Base-by-base conservation (phyloP, 2,329 filamentous ascomycete species). In the Cladophialophora immunda region DNA sequence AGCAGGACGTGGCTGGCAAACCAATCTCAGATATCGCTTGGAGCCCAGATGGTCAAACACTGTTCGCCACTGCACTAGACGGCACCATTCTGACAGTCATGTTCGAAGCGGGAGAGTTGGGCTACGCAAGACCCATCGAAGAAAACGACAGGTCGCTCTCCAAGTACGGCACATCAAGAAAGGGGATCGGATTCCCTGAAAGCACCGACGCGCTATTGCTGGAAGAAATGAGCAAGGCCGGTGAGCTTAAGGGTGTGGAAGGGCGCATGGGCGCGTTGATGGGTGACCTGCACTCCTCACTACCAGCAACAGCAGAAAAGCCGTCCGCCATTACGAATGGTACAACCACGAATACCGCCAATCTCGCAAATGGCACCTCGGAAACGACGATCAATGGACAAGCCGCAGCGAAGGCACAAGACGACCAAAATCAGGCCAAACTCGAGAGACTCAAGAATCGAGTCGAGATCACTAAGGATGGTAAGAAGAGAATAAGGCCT, bases 191-290 rank as follows among this genome's bases (percentile, higher is more conserved):
- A 1, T 93, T 98, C 58, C 88, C 95, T 5, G 95, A 99, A 79
- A 94, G 96, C 68, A 92, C 97, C 0, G 93, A 97, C 74, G 92
- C 93, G 0, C 81, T 98, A 52, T 85, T 92, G 41, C 81, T 99
- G 0, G 95, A 99, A 79, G 93, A 96, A 73, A 91, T 90, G 76
- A 97, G 93, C 80, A 97, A 96, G 76, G 93, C 91, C 52, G 94
- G 91, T 25, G 95, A 99, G 77, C 86, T 94, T 34, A 92, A 90
- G 70, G 94, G 91, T 4, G 94, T 94, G 0, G 92, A 99, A 79
- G 95, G 93, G 1, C 88, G 94, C 71, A 99, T 99, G 95, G 95
- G 95, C 13, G 94, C 94, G n/a, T 81, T 99, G 41, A 99, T 99
- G 95, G 94, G 94, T 5, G 94, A 97, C 75, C 86, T 86, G 19